Evolutionary conservation across 139 green algal genomes (phyloP).

Genomic region (Chlamydomonas eustigma): DNA sequence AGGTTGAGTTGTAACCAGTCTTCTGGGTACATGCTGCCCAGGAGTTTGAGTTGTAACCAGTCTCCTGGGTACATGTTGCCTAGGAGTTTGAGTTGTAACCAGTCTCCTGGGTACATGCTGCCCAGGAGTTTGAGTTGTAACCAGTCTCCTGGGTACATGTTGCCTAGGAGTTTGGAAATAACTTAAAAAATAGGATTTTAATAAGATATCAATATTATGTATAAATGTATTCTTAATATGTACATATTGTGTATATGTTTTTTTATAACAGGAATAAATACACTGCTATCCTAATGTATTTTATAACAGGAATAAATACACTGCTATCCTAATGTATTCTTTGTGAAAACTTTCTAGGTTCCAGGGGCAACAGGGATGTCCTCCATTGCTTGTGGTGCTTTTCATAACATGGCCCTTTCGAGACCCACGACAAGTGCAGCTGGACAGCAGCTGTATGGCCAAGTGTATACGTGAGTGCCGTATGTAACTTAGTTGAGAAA

Average conservation of each 20-base stretch:
- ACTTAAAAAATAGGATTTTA: no score
- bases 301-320: neutral
- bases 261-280: no score
- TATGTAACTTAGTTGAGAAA: no score
- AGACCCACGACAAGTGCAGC: neutral
- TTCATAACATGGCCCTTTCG: slow-evolving; percentile 82
- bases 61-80: no score
- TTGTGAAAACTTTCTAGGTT: slow-evolving; percentile 44
- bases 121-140: no score
- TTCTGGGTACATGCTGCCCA: no score
- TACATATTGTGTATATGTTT: neutral
- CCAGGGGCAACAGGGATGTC: slow-evolving; percentile 46
- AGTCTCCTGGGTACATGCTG: no score
- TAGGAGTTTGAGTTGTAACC: no score
- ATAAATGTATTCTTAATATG: neutral
- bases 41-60: no score
- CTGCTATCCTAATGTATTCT: neutral
- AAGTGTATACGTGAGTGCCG: neutral
- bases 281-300: neutral
- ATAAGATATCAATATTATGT: neutral
- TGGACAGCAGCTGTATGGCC: neutral
- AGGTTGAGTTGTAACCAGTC: no score
- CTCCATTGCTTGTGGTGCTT: slow-evolving; percentile 73
- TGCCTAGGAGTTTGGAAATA: no score
- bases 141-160: no score